phyloP scores from a whole-genome alignment of 768 basidiomycete genomes.

The Roridomyces roridus region DNA sequence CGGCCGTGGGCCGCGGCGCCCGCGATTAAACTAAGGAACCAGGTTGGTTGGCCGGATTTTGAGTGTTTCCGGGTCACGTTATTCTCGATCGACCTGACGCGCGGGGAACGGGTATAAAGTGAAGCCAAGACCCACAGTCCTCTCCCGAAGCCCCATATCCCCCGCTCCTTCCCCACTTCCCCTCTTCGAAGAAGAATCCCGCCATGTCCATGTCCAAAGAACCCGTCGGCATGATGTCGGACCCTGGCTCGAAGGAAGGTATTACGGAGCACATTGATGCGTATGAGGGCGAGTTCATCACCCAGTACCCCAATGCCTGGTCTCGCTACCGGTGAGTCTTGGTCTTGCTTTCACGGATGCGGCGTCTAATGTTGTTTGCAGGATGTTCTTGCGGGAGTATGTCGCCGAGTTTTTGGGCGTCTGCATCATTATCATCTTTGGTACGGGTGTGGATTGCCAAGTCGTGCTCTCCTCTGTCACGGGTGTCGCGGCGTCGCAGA shows the following conservation, averaged over 20 bases:
- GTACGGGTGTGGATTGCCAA: slow-evolving; percentile 64
- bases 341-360: not conserved
- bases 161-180: not conserved
- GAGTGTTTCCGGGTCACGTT: no score
- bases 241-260: slow-evolving; percentile 10
- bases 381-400: slow-evolving; percentile 60
- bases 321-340: slow-evolving; percentile 55
- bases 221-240: slow-evolving; percentile 8
- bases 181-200: not conserved
- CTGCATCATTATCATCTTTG: slow-evolving; percentile 64
- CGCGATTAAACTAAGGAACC: no score
- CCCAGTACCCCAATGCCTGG: slow-evolving; percentile 57
- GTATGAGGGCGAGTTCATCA: slow-evolving; percentile 36
- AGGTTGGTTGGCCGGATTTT: no score
- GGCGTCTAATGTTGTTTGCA: not conserved
- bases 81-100: no score
- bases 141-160: no score
- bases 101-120: slow-evolving; percentile 2
- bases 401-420: slow-evolving; percentile 67
- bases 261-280: slow-evolving; percentile 20
- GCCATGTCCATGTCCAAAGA: slow-evolving; percentile 15
- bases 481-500: slow-evolving; percentile 50
- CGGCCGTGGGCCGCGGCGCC: no score
- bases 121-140: not conserved
- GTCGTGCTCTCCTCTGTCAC: slow-evolving; percentile 54